These are phyloP conservation scores for Fraxinus cuspidata DNA, from an alignment of 257 asterid species.

Conservation along the genomic window DNA sequence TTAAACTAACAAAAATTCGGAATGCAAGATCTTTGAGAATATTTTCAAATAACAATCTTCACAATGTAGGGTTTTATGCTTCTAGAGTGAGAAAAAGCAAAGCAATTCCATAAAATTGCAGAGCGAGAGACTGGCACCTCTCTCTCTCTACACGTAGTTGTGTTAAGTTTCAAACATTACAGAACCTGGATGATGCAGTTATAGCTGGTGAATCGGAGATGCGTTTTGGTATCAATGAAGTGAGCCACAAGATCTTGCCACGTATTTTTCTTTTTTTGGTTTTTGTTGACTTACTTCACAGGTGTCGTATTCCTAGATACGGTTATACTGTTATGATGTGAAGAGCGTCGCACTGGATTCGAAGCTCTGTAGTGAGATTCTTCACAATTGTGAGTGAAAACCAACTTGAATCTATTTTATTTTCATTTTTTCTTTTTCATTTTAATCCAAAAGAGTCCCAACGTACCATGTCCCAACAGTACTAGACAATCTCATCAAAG, in stretches of 20 bases:
- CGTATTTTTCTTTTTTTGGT: background rate
- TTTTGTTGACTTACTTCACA: background rate
- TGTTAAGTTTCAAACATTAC: background rate
- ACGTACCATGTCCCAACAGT: constrained; percentile 55
- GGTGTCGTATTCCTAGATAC: background rate
- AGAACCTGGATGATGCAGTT: background rate
- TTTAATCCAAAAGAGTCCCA: constrained; percentile 32
- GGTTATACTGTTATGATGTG: background rate
- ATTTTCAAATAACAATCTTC: background rate
- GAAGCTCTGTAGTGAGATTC: background rate
- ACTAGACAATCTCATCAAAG: constrained; percentile 58
- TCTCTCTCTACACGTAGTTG: background rate
- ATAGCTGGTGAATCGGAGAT: background rate
- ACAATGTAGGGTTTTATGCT: background rate
- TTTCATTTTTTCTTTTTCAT: no score
- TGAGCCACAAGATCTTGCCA: background rate
- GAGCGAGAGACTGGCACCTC: background rate
- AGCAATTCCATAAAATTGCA: background rate
- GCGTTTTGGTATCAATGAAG: background rate
- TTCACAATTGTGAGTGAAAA: no score
- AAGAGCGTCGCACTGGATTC: background rate
- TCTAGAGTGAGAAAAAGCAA: background rate
- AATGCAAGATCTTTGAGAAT: background rate
- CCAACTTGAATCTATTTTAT: no score
- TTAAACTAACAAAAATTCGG: background rate